Conservation (phyloP, 306 rosid genomes). For the Fragaria nilgerrensis region DNA sequence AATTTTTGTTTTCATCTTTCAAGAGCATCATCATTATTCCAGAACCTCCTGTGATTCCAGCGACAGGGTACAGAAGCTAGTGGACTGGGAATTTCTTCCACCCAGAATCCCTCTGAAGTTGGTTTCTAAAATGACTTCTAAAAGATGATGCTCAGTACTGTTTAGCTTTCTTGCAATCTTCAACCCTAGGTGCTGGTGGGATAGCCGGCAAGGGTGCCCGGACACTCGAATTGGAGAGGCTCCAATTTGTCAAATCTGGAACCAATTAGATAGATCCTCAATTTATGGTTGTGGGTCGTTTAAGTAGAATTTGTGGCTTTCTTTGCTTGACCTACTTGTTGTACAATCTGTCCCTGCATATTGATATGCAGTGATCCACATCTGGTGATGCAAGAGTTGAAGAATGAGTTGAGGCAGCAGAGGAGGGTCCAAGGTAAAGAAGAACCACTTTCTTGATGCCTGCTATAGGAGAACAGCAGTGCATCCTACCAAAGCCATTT, state of each 20-base stretch:
- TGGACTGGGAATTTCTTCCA: slow-evolving; percentile 33
- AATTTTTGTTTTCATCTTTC: slow-evolving; percentile 37
- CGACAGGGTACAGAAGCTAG: slow-evolving; percentile 39
- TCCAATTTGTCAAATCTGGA: slow-evolving; percentile 17
- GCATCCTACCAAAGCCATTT: slow-evolving; percentile 2
- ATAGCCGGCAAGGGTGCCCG: slow-evolving; percentile 33
- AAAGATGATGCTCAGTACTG: slow-evolving; percentile 21
- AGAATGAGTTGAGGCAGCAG: neutral
- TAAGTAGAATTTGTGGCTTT: slow-evolving; percentile 29
- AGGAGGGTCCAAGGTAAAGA: slow-evolving; percentile 9
- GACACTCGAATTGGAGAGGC: neutral
- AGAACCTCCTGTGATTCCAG: slow-evolving; percentile 30
- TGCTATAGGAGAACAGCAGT: neutral
- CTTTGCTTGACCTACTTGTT: neutral
- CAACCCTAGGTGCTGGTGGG: slow-evolving; percentile 28
- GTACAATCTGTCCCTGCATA: neutral
- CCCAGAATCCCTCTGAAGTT: slow-evolving; percentile 31
- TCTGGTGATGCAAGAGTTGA: slow-evolving; percentile 1
- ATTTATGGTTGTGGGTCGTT: slow-evolving; percentile 49
- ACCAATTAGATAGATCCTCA: slow-evolving; percentile 31
- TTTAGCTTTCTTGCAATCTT: slow-evolving; percentile 13
- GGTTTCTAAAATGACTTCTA: slow-evolving; percentile 17
- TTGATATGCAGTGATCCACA: neutral
- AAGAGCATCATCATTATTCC: slow-evolving; percentile 39
- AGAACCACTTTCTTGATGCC: neutral